phyloP scores from a whole-genome alignment of 2,329 filamentous ascomycete species.

The Alternaria sp. region DNA sequence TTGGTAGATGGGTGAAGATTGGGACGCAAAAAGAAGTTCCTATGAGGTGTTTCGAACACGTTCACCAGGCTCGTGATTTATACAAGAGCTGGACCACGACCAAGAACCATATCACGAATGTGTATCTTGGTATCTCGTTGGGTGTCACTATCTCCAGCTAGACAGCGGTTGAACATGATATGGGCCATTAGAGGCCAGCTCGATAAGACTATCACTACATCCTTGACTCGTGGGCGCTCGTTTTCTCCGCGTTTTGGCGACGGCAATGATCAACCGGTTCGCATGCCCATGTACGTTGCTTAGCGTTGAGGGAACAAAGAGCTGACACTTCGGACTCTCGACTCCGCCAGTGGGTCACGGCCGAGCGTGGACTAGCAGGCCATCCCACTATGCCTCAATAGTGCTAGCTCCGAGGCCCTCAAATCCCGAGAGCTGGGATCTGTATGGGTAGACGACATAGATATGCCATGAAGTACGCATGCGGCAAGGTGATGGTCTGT shows the following conservation, averaged over 20 bases:
- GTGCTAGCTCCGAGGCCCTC: neutral
- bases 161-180: neutral
- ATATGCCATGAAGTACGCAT: neutral
- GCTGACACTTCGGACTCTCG: slow-evolving; percentile 8
- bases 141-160: slow-evolving; percentile 7
- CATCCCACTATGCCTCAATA: neutral
- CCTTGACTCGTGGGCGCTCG: slow-evolving; percentile 1
- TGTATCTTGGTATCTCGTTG: slow-evolving; percentile 6
- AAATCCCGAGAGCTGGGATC: neutral
- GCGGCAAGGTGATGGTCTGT: neutral
- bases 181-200: slow-evolving; percentile 2
- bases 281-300: neutral
- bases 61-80: neutral
- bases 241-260: slow-evolving; percentile 1
- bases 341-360: slow-evolving; percentile 9
- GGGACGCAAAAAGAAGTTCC: neutral
- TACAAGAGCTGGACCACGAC: neutral
- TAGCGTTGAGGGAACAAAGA: neutral
- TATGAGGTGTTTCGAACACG: neutral
- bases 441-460: neutral
- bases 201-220: slow-evolving; percentile 7
- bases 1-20: neutral
- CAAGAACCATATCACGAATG: neutral
- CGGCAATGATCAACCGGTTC: slow-evolving; percentile 7
- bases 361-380: slow-evolving; percentile 3